These are phyloP conservation scores for Xylaria sp. DNA, from an alignment of 2,329 filamentous ascomycete species.

Conservation along the genomic window DNA sequence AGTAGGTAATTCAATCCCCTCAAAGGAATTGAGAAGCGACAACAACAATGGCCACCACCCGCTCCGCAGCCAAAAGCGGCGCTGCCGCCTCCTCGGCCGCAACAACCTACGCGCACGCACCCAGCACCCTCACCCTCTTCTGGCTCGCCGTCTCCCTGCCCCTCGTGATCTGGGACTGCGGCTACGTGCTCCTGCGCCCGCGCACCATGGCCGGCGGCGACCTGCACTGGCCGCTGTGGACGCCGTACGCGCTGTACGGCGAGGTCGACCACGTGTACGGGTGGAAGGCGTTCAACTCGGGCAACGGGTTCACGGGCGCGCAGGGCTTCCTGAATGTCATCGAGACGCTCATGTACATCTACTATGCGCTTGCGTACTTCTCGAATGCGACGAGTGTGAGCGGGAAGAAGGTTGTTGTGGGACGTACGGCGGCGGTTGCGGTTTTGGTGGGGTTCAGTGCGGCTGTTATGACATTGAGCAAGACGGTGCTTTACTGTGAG, in stretches of 20 bases:
- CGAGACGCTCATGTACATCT: slow-evolving; percentile 60
- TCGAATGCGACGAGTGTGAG: slow-evolving; percentile 21
- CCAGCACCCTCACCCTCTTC: slow-evolving; percentile 45
- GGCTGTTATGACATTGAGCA: slow-evolving; percentile 56
- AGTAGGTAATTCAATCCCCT: background rate
- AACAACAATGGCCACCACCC: slow-evolving; percentile 30
- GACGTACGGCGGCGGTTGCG: slow-evolving; percentile 41
- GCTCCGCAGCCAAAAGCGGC: slow-evolving; percentile 24
- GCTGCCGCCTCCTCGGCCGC: slow-evolving; percentile 8
- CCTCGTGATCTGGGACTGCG: slow-evolving; percentile 74
- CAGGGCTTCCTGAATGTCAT: slow-evolving; percentile 65
- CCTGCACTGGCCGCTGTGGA: slow-evolving; percentile 67
- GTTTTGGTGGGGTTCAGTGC: slow-evolving; percentile 47
- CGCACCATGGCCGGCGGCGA: slow-evolving; percentile 74
- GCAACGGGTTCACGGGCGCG: slow-evolving; percentile 71
- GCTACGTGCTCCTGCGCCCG: slow-evolving; percentile 74
- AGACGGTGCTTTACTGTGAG: slow-evolving; percentile 57
- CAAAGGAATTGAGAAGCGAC: background rate
- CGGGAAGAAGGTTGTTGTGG: slow-evolving; percentile 35
- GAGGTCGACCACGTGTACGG: slow-evolving; percentile 78
- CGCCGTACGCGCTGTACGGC: slow-evolving; percentile 76
- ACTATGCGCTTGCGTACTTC: slow-evolving; percentile 45
- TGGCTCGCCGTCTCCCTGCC: slow-evolving; percentile 74
- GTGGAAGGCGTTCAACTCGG: slow-evolving; percentile 60
- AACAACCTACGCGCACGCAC: slow-evolving; percentile 41